Evolutionary conservation across 192 early-diverging fungal genomes (phyloP), one percentile per base, ranked within the genome.

Genomic region (Phlyctochytrium arcticum): DNA sequence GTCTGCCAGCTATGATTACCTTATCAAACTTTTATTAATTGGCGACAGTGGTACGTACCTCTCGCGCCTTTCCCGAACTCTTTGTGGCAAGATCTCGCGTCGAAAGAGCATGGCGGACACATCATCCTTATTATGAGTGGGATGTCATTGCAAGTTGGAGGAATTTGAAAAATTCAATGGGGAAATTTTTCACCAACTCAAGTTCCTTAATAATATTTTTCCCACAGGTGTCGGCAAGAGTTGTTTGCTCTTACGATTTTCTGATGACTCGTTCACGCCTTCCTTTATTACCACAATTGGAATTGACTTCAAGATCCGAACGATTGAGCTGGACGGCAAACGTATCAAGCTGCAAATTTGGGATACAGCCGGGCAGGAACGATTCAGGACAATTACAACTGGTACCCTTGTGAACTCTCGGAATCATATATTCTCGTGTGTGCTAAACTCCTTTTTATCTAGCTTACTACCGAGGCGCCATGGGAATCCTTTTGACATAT

Each of bases 211-310:
- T n/a, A n/a, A n/a, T n/a, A n/a, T n/a, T n/a, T n/a, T n/a, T n/a
- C n/a, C n/a, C n/a, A 48, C 63, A 95, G 93, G 93, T 74, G 93
- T 95, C 62, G 96, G 96, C 39, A 99, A 99, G 81, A 89, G 87
- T 62, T 98, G 96, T 75, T 79, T 99, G 35, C 84, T 99, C 29
- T 84, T 99, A 33, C 91, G 96, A 46, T 99, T 99, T 77, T 94
- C 92, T 61, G 95, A 99, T 78, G 95, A 99, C 81, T 94, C 93
- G 53, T 99, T 99, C 73, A 98, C 96, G 30, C 96, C 96, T 31
- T 95, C 93, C 36, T 99, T 98, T 80, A 99, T 99, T 73, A 98
- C 96, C 37, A 99, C 96, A 48, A 98, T 99, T 63, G 96, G 96
- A 48, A 98, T 99, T 64, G 96, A 99, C 81, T 99, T 99, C 77